Base-by-base conservation (phyloP, 805 yeast genomes). In the Wickerhamiella allomyrinae region DNA sequence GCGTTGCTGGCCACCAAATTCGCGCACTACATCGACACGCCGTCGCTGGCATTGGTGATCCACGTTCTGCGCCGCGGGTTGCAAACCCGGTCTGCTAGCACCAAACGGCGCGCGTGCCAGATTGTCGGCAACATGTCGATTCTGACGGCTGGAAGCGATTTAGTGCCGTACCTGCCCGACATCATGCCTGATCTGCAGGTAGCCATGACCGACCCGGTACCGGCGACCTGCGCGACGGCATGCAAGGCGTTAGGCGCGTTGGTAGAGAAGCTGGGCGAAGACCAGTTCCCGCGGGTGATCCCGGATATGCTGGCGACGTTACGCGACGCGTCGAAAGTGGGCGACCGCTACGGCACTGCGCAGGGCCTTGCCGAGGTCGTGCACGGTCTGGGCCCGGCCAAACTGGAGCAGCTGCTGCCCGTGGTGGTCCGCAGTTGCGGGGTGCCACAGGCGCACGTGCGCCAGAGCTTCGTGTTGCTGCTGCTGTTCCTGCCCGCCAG, bases 81-180 rank as follows among this genome's bases (percentile, higher is more conserved):
- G 82, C 76, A 73, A 41, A 97, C 89, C 51, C 70, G 98, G 55
- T 81, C 94, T n/a, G 96, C 97, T 0, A 69, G 77, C 34, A 83
- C 91, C 5, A 91, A 89, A 67, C 76, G 82, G 59, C 85, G 85
- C 60, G 89, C 97, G 0, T 87, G 97, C 61, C 96, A 91, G 62
- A 89, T 91, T 67, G 96, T 91, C 23, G 99, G 99, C 48, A 91
- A 91, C 57, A 91, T 91, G 97, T 86, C 97, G 2, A 85, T 91
- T 58, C 69, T 91, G 54, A 95, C 94, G 14, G 97, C 89, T 54
- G 69, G 84, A 14, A 75, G 73, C 51, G 98, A 91, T 59, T 68
- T 91, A 46, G 62, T 75, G 40, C 96, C 95, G 20, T 91, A 91
- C 62, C 66, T 91, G 54, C 72, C 76, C 19, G 74, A 76, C 34